Evolutionary conservation across 306 rosid genomes (phyloP).

Genomic region (Cucumis hystrix): DNA sequence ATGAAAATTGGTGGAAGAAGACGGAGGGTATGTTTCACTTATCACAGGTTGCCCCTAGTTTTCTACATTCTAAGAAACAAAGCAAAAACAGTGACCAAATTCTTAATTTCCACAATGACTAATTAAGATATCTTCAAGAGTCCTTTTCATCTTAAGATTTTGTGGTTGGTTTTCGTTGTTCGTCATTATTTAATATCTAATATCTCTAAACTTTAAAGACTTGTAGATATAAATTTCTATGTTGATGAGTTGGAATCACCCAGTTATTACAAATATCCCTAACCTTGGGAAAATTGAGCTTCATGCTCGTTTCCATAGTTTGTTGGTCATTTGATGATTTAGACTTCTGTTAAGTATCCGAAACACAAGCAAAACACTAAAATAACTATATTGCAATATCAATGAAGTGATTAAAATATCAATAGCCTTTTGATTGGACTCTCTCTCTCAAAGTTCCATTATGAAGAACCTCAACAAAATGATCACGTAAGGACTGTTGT

Average conservation of each 20-base stretch:
- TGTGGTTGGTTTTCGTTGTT: neutral
- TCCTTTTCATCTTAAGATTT: neutral
- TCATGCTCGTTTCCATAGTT: neutral
- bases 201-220: neutral
- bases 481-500: neutral
- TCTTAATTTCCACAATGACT: neutral
- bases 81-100: neutral
- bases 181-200: neutral
- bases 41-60: neutral
- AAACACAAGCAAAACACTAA: too few relatives aligned
- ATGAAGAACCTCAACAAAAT: too few relatives aligned
- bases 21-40: slow-evolving; percentile 31
- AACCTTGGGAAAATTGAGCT: neutral
- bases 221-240: neutral
- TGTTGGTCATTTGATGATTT: neutral
- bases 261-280: neutral
- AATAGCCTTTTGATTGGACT: too few relatives aligned
- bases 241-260: neutral
- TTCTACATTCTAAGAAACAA: too few relatives aligned
- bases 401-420: too few relatives aligned
- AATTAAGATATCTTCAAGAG: neutral
- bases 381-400: too few relatives aligned
- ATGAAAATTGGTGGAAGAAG: slow-evolving; percentile 16
- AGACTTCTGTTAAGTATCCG: too few relatives aligned
- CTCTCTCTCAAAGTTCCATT: too few relatives aligned